These are phyloP conservation scores for Pythium rhizo-oryzae DNA, from an alignment of 352 stramenopile species.

Conservation along the genomic window DNA sequence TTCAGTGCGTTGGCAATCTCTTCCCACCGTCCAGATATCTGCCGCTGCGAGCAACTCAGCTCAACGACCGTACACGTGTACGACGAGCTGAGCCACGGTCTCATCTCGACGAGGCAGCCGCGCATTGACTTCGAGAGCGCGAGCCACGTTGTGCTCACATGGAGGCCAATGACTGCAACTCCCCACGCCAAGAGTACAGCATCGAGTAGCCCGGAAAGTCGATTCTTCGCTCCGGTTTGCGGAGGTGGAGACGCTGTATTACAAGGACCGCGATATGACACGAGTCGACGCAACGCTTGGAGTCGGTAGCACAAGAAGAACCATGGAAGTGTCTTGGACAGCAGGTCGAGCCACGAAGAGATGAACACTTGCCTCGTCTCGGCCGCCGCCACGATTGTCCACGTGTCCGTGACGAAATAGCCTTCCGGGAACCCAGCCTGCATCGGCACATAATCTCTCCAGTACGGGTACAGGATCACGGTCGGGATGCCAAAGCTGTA, in stretches of 20 bases:
- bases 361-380: slow-evolving; percentile 24
- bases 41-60: slow-evolving; percentile 21
- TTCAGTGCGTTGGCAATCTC: not conserved
- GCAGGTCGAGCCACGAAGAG: slow-evolving; percentile 20
- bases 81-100: slow-evolving; percentile 7
- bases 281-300: not conserved
- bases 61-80: slow-evolving; percentile 28
- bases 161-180: not conserved
- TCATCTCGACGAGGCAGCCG: slow-evolving; percentile 28
- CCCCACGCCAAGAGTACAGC: slow-evolving; percentile 15
- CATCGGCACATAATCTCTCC: not conserved
- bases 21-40: not conserved
- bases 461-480: slow-evolving; percentile 26
- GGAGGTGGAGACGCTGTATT: too few species aligned
- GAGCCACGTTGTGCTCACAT: slow-evolving; percentile 9
- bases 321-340: slow-evolving; percentile 16
- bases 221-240: not conserved
- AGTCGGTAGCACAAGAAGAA: slow-evolving; percentile 19
- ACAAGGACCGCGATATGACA: not conserved
- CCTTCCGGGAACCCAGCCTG: not conserved
- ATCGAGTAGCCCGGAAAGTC: slow-evolving; percentile 6
- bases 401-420: slow-evolving; percentile 16
- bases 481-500: slow-evolving; percentile 12
- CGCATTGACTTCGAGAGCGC: not conserved
- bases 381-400: not conserved